These are phyloP conservation scores for Clarireedia hainanense DNA, from an alignment of 2,329 filamentous ascomycete species.

Conservation along the genomic window DNA sequence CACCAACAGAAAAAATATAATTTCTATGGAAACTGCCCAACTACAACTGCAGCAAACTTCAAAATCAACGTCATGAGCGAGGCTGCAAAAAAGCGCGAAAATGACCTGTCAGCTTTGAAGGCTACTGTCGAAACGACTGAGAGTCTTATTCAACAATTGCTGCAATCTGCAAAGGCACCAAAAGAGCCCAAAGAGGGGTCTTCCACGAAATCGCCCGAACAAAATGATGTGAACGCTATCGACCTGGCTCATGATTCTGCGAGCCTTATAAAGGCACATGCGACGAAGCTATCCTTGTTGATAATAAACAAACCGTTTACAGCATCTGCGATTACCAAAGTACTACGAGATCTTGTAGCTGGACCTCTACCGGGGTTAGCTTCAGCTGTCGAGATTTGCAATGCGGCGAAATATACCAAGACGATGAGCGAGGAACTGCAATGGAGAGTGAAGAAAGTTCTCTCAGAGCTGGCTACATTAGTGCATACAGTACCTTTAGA, in stretches of 20 bases:
- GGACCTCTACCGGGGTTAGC: constrained; percentile 69
- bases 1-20: constrained; percentile 4
- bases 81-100: constrained; percentile 9
- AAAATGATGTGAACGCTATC: constrained; percentile 45
- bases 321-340: constrained; percentile 61
- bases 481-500: constrained; percentile 52
- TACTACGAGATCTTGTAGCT: constrained; percentile 64
- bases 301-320: constrained; percentile 84
- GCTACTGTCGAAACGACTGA: constrained; percentile 19
- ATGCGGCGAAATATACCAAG: constrained; percentile 51
- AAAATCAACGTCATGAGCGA: constrained; percentile 10
- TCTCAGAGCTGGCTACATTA: constrained; percentile 56
- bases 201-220: constrained; percentile 1
- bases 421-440: constrained; percentile 57
- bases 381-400: constrained; percentile 60
- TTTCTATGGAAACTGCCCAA: neutral
- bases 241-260: constrained; percentile 64
- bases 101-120: constrained; percentile 19
- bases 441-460: constrained; percentile 47
- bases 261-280: constrained; percentile 68
- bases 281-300: constrained; percentile 80
- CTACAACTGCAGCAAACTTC: neutral
- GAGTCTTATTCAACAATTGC: constrained; percentile 22
- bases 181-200: constrained; percentile 5
- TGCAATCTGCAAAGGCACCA: constrained; percentile 9